Base-by-base conservation (phyloP, 2,329 filamentous ascomycete species). In the Aschersonia sp. region DNA sequence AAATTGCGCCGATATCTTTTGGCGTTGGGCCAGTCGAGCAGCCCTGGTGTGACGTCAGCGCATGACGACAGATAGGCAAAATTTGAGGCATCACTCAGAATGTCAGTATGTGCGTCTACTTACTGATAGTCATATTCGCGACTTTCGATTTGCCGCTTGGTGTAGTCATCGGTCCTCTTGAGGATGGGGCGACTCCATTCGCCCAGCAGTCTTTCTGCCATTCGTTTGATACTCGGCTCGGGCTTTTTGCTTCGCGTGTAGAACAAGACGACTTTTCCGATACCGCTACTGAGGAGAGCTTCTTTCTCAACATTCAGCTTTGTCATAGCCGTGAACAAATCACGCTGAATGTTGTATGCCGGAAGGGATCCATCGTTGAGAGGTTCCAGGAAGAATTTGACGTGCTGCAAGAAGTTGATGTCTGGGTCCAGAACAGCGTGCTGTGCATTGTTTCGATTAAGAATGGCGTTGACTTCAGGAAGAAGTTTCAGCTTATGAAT, bases 121-220 rank as follows among this genome's bases (percentile, higher is more conserved):
- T 72, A 82, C 78, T 74, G 67, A 56, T 79, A 74, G 59, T 83
- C 78, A 53, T 77, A 82, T 47, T 82, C 77, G 51, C 75, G 75
- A 12, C 76, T 80, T 58, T 80, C 72, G 42, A 83, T 69, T 52
- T 76, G 75, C 29, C 85, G 81, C 72, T 95, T 92, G 68, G 88
- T 89, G 71, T 94, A 96, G 64, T 96, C 89, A 58, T 95, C 89
- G 51, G 86, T 94, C 55, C 89, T 82, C 69, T 94, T 91, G 47
- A 98, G 74, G 53, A 98, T 94, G 4, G 91, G 89, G 41, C 92
- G 77, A 54, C 89, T 95, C 92, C 92, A 98, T 61, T 97, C 91
- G 49, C 86, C 87, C 49, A 96, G 74, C n/a, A 97, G 73, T 45
- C 85, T 80, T 69, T 97, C 89, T 0, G 92, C 92, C 68, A 89